These are phyloP conservation scores for Pseudophaeomoniella oleicola DNA, from an alignment of 2,329 filamentous ascomycete species.

Conservation along the genomic window DNA sequence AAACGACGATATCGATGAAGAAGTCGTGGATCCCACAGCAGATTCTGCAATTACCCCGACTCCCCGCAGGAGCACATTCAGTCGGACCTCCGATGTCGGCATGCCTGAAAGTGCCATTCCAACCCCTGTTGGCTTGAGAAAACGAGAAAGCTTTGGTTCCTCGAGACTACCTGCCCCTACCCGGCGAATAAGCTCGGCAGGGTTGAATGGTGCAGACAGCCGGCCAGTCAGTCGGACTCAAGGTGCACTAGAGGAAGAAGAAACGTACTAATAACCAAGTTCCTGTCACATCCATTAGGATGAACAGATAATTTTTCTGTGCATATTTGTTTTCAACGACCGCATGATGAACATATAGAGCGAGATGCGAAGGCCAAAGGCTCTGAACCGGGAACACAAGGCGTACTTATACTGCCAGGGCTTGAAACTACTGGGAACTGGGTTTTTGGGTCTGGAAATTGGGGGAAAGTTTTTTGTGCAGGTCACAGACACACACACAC, in stretches of 20 bases:
- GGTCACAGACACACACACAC: no score
- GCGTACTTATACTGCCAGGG: no score
- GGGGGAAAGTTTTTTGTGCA: no score
- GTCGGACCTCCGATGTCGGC: slow-evolving; percentile 26
- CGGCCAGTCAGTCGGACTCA: neutral
- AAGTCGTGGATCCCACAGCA: neutral
- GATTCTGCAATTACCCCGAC: slow-evolving; percentile 6
- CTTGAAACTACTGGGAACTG: no score
- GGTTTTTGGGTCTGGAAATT: no score
- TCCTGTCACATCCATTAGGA: no score
- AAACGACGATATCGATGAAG: slow-evolving; percentile 7
- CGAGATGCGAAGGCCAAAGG: no score
- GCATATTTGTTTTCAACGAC: no score
- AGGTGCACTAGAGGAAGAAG: neutral
- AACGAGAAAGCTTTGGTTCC: slow-evolving; percentile 34
- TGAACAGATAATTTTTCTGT: no score
- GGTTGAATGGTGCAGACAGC: neutral
- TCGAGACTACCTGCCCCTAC: slow-evolving; percentile 22
- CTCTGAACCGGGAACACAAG: no score
- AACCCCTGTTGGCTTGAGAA: slow-evolving; percentile 31
- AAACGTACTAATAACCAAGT: neutral
- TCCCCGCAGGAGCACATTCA: slow-evolving; percentile 18
- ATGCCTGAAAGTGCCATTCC: slow-evolving; percentile 49
- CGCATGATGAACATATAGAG: no score
- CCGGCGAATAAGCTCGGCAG: slow-evolving; percentile 21